A percentile compares a stretch with the other conserved stretches of the same genome.
These are phyloP conservation scores for Coemansia sp. DNA, from an alignment of 192 early-diverging fungal species.

Conservation along the genomic window DNA sequence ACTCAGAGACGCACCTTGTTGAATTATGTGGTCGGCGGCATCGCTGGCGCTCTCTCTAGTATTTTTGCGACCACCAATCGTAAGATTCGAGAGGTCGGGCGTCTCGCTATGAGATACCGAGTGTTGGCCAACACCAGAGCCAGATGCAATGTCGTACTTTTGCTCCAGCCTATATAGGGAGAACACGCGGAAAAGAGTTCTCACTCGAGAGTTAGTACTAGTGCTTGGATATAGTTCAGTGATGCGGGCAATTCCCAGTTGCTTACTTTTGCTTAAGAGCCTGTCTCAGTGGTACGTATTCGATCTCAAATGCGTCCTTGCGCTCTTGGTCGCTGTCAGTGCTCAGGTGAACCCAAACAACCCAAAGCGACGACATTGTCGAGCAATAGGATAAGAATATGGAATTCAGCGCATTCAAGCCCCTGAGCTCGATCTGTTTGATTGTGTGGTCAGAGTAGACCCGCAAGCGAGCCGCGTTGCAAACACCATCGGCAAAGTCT, in stretches of 20 bases:
- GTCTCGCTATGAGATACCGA: not conserved
- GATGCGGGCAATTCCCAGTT: not conserved
- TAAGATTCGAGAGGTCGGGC: not conserved
- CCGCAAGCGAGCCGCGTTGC: not conserved
- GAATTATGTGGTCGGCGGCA: not conserved
- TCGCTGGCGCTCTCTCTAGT: not conserved
- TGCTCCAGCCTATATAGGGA: not conserved
- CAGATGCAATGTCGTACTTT: not conserved
- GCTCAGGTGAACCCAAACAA: slow-evolving; percentile 15
- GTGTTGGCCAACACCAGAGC: not conserved
- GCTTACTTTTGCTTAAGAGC: not conserved
- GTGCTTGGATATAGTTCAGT: not conserved
- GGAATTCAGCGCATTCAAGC: not conserved
- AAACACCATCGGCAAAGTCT: not conserved
- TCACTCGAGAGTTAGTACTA: not conserved
- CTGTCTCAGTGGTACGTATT: not conserved
- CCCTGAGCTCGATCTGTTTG: not conserved
- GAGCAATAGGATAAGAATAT: not conserved
- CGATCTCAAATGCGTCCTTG: not conserved
- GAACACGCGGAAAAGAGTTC: not conserved
- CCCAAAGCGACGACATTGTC: slow-evolving; percentile 13
- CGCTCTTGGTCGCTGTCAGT: not conserved
- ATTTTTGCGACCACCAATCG: not conserved
- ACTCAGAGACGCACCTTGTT: not conserved
- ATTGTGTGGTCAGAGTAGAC: not conserved